phyloP scores from a whole-genome alignment of 805 yeast genomes.

The Starmerella riodocensis region DNA sequence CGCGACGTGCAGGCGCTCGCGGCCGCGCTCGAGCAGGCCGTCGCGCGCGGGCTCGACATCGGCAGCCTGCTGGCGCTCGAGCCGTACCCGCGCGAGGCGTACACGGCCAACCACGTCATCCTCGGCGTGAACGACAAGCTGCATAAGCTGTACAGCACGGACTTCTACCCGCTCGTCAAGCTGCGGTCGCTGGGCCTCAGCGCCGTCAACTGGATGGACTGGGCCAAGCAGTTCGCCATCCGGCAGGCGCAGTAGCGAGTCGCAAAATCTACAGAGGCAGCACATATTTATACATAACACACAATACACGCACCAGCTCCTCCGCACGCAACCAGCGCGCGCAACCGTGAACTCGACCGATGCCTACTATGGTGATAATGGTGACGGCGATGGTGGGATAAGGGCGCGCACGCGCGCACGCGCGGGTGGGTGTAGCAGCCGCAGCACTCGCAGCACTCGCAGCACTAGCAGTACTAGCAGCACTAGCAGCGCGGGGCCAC shows the following conservation, averaged over 20 bases:
- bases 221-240: constrained; percentile 59
- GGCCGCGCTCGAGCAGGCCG: constrained; percentile 54
- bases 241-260: constrained; percentile 30
- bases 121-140: constrained; percentile 84
- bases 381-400: too few relatives aligned
- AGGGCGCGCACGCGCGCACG: too few relatives aligned
- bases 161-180: constrained; percentile 58
- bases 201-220: constrained; percentile 46
- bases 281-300: neutral
- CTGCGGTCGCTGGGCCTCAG: constrained; percentile 66
- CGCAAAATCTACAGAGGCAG: neutral
- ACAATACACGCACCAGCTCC: too few relatives aligned
- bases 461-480: neutral
- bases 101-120: constrained; percentile 62
- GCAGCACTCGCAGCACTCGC: neutral
- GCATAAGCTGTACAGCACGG: constrained; percentile 73
- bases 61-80: constrained; percentile 73
- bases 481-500: too few relatives aligned
- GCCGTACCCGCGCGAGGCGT: constrained; percentile 74
- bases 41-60: constrained; percentile 70
- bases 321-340: too few relatives aligned
- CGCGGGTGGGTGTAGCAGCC: too few relatives aligned
- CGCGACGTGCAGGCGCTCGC: constrained; percentile 70
- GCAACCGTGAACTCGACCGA: too few relatives aligned
- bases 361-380: too few relatives aligned